phyloP scores from a whole-genome alignment of 202 grass and related monocot species.

The Saccharum hybrid region DNA sequence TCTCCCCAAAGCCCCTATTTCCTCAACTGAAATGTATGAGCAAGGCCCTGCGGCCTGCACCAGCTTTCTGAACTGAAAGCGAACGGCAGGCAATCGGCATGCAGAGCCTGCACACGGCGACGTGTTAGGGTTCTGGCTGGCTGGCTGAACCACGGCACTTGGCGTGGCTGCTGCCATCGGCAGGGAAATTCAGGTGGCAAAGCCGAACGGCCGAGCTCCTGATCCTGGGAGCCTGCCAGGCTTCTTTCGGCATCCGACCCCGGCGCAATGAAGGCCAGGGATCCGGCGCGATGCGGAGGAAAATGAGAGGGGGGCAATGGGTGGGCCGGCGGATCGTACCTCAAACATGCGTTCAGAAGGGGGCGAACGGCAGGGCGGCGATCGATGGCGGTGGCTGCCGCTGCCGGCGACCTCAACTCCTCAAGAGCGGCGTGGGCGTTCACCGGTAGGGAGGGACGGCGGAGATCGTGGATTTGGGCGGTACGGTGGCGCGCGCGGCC shows the following conservation, averaged over 20 bases:
- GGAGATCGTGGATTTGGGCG: background rate
- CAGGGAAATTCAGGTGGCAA: background rate
- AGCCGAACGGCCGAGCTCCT: background rate
- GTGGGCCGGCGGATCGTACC: background rate
- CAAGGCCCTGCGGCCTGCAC: too few species aligned
- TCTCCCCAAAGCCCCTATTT: background rate
- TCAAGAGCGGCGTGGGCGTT: too few species aligned
- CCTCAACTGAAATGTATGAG: background rate
- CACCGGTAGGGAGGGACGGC: too few species aligned
- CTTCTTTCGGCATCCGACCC: background rate
- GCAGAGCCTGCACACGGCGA: background rate
- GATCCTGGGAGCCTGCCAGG: background rate
- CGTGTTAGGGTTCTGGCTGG: background rate
- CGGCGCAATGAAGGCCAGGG: background rate
- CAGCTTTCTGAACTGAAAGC: constrained; percentile 46
- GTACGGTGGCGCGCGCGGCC: background rate
- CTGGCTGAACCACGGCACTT: constrained; percentile 21
- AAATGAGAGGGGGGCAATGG: background rate
- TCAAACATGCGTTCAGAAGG: background rate
- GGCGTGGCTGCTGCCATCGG: background rate
- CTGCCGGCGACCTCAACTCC: too few species aligned
- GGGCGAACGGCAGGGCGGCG: constrained; percentile 12
- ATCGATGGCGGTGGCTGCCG: background rate
- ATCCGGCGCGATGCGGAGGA: background rate
- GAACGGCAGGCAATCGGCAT: background rate